Percentiles rank a stretch among this genome's conserved stretches.
Evolutionary conservation across 306 rosid species (phyloP).

Genomic region (Vicia faba): DNA sequence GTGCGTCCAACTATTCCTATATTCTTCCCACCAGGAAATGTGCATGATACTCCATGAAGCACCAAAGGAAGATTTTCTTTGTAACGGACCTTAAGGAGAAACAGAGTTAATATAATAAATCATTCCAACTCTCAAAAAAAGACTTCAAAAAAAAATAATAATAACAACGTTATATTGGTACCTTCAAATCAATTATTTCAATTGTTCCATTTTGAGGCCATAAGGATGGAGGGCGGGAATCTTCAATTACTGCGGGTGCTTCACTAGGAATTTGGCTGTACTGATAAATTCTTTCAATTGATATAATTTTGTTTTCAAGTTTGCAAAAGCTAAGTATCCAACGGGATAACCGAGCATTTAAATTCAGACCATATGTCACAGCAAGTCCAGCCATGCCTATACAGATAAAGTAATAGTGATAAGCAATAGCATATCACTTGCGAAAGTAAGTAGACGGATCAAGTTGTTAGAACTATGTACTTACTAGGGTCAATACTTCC

Average conservation of each 20-base stretch:
- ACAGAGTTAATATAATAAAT: neutral
- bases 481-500: constrained; percentile 93
- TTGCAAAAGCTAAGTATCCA: constrained; percentile 99
- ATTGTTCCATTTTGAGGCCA: constrained; percentile 94
- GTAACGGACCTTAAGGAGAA: constrained; percentile 75
- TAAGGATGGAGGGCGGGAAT: constrained; percentile 71
- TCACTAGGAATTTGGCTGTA: constrained; percentile 92
- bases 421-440: constrained; percentile 17
- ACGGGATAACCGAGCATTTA: constrained; percentile 94
- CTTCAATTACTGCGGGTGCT: constrained; percentile 79
- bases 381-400: constrained; percentile 99
- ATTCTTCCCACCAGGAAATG: constrained; percentile 89
- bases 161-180: constrained; percentile 38
- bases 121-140: neutral
- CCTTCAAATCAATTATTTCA: constrained; percentile 74
- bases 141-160: neutral
- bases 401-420: constrained; percentile 36
- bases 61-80: constrained; percentile 95
- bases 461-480: constrained; percentile 41
- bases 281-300: constrained; percentile 96
- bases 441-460: constrained; percentile 22
- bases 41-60: constrained; percentile 82
- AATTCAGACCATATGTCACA: constrained; percentile 92
- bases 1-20: constrained; percentile 98
- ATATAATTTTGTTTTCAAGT: constrained; percentile 95